A percentile compares a stretch with the other conserved stretches of the same genome.
Conservation (phyloP, 1,139 yeast species). For the Yamadazyma songkhlaensis region DNA sequence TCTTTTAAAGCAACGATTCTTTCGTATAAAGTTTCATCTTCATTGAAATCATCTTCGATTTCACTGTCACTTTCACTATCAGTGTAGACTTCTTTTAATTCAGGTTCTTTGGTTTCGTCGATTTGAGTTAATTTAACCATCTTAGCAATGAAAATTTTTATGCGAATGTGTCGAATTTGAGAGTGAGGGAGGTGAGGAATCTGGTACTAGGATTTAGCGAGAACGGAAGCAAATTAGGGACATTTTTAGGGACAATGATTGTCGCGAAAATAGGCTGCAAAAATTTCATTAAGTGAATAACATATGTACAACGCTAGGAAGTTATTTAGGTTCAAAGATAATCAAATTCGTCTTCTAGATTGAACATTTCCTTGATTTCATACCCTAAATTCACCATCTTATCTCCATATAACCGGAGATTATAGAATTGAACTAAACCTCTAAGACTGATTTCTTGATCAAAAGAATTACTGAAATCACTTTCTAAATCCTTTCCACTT, state of each 20-base stretch:
- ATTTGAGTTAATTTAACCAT: constrained; percentile 79
- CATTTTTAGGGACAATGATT: no score
- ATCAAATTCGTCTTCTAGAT: constrained; percentile 14
- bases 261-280: neutral
- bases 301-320: no score
- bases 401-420: constrained; percentile 53
- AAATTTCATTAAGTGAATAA: no score
- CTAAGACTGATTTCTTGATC: constrained; percentile 87
- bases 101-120: constrained; percentile 51
- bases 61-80: constrained; percentile 58
- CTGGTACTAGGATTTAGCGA: neutral
- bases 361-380: constrained; percentile 20
- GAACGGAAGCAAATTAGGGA: no score
- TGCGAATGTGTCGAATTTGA: constrained; percentile 4
- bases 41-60: constrained; percentile 73
- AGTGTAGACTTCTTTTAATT: constrained; percentile 23
- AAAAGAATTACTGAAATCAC: constrained; percentile 72
- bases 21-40: constrained; percentile 80
- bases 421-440: constrained; percentile 76
- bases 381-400: constrained; percentile 59
- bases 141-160: constrained; percentile 12
- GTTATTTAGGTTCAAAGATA: constrained; percentile 5
- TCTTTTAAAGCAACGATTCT: constrained; percentile 90
- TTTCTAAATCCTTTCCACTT: constrained; percentile 76
- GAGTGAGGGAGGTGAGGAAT: neutral